A percentile compares a stretch with the other conserved stretches of the same genome.
phyloP scores from a whole-genome alignment of 2,329 filamentous ascomycete genomes.

The Sclerotinia borealis region DNA sequence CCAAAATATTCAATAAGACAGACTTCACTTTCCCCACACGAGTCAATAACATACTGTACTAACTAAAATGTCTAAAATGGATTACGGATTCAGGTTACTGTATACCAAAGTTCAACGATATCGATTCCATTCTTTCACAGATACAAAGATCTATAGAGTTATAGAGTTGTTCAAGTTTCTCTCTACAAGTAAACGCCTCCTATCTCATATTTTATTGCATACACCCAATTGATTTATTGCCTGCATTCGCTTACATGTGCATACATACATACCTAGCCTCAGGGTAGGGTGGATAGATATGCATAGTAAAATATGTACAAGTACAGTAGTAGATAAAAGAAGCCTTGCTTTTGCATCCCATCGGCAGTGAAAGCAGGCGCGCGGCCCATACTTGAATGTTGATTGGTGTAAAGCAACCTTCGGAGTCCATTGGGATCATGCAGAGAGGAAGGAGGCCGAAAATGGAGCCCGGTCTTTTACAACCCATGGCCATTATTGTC shows the following conservation, averaged over 20 bases:
- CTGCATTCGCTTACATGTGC: neutral
- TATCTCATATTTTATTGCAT: neutral
- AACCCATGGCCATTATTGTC: no score
- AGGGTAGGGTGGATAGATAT: no score
- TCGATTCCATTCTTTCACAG: no score
- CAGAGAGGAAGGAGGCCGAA: neutral
- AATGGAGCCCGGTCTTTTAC: neutral
- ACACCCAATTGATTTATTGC: neutral
- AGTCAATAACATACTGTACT: no score
- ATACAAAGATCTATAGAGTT: no score
- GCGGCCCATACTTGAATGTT: neutral
- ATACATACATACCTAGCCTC: no score
- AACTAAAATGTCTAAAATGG: no score
- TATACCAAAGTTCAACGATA: no score
- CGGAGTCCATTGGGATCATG: neutral
- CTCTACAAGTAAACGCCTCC: neutral
- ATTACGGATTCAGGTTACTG: no score
- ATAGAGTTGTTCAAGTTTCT: no score
- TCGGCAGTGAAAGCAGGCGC: constrained; percentile 6
- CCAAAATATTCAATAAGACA: neutral
- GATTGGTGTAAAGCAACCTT: neutral
- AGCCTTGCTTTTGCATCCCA: constrained; percentile 5
- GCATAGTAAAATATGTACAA: no score
- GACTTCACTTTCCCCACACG: neutral
- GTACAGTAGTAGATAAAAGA: no score